Evolutionary conservation across 1,284 basidiomycete species (phyloP).

Genomic region (Hemileia vastatrix): DNA sequence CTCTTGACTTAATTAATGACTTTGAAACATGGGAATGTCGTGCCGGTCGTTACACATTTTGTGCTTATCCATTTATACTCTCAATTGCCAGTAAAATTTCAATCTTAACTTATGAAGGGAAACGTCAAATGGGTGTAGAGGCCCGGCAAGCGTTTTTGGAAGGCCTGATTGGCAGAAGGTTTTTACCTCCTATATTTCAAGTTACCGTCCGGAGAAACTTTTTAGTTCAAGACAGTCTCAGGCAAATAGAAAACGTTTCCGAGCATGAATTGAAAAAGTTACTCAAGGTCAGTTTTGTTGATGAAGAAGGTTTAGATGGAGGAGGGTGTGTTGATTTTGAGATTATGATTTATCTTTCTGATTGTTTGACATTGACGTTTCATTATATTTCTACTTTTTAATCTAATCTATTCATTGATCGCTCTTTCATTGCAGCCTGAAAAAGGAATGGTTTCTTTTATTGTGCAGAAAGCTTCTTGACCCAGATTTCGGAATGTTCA

Average conservation of each 20-base stretch:
- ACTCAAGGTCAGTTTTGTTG: constrained; percentile 31
- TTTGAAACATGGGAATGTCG: constrained; percentile 19
- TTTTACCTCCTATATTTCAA: constrained; percentile 27
- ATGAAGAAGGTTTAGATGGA: constrained; percentile 35
- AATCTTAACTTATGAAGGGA: constrained; percentile 31
- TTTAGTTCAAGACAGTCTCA: constrained; percentile 32
- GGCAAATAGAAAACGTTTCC: constrained; percentile 20
- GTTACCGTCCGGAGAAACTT: constrained; percentile 28
- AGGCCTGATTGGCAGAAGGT: constrained; percentile 20
- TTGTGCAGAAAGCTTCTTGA: constrained; percentile 31
- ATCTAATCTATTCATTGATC: neutral
- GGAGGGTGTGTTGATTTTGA: constrained; percentile 22
- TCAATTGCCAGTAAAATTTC: constrained; percentile 32
- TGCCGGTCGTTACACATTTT: constrained; percentile 26
- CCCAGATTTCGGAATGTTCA: constrained; percentile 34
- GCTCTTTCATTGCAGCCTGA: constrained; percentile 22
- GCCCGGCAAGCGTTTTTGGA: constrained; percentile 27
- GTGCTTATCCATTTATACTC: constrained; percentile 36
- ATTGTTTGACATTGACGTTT: no score
- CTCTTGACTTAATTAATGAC: constrained; percentile 2
- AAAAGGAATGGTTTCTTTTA: constrained; percentile 39
- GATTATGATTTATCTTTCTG: no score
- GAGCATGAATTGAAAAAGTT: constrained; percentile 29
- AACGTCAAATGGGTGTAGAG: constrained; percentile 29
- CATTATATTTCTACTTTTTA: neutral